Base-by-base conservation (phyloP, 257 asterid genomes). In the Leptodermis oblonga region DNA sequence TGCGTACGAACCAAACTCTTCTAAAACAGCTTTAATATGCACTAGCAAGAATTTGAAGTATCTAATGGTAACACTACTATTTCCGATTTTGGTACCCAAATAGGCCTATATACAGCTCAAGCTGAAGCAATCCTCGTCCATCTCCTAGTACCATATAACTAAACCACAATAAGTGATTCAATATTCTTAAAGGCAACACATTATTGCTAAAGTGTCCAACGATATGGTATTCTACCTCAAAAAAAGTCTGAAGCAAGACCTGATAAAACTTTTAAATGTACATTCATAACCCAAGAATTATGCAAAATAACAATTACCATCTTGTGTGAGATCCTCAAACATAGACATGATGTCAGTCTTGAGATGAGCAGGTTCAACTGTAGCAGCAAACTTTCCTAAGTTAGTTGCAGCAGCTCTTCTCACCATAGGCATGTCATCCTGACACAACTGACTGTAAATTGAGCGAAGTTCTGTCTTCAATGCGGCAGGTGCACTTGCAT, bases 341-440 rank as follows among this genome's bases (percentile, higher is more conserved):
- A 80, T 83, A 1, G 87, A 72, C 87, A 83, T 80, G 65, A 83
- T 79, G 70, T 70, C 82, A 69, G 77, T 73, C 80, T 76, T 81
- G 65, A 83, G 82, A 79, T 78, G 62, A 71, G 86, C 82, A 72
- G 73, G 71, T 70, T 83, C 87, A 61, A 83, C 77, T 2, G 83
- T 80, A 33, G 85, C 83, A 51, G 87, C 87, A 70, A 83, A 83
- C 74, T 83, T 83, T 55, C 84, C 80, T 75, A 82, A 68, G 71
- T 75, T 91, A 36, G 96, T 84, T 6, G 96, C 97, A 63, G 95
- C 96, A 67, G 96, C 94, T 81, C 96, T 87, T 82, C 97, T 80
- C 63, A 92, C 97, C 96, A 92, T 92, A 46, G 97, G 97, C 96
- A 91, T 91, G 74, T 89, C 97, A 74, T 91, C 97, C 83, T 89